phyloP scores from a whole-genome alignment of 1,284 basidiomycete species.

The Cutaneotrichosporon sp. region DNA sequence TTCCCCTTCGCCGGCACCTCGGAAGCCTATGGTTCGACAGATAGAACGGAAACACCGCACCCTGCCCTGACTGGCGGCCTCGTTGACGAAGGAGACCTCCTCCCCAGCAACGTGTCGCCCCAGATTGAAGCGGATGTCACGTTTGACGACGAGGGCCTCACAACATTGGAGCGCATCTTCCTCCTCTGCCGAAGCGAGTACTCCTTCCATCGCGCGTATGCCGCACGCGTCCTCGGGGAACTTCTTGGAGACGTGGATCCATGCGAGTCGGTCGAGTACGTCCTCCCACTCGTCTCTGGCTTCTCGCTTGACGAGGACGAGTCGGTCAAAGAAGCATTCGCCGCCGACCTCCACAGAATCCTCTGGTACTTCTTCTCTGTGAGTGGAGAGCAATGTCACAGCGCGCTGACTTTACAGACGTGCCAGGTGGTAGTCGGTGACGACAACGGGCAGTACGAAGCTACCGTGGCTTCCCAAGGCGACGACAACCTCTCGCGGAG shows the following conservation, averaged over 20 bases:
- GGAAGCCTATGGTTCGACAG: background rate
- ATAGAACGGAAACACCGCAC: background rate
- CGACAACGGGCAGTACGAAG: constrained; percentile 10
- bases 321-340: constrained; percentile 85
- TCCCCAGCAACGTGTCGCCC: constrained; percentile 27
- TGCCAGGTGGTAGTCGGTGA: constrained; percentile 29
- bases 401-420: constrained; percentile 17
- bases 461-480: background rate
- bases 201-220: constrained; percentile 80
- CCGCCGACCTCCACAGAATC: constrained; percentile 74
- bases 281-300: constrained; percentile 82
- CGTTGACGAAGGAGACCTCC: constrained; percentile 47
- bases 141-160: constrained; percentile 67
- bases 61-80: constrained; percentile 14
- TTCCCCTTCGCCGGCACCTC: background rate
- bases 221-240: constrained; percentile 73
- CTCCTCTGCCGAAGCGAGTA: constrained; percentile 85
- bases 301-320: constrained; percentile 91
- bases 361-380: constrained; percentile 95
- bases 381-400: constrained; percentile 31
- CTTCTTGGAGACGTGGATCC: constrained; percentile 76
- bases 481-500: background rate
- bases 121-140: constrained; percentile 47
- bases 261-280: constrained; percentile 89
- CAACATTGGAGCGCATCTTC: constrained; percentile 88